These are phyloP conservation scores for Tricholoma furcatifolium DNA, from an alignment of 768 basidiomycete species.

Conservation along the genomic window DNA sequence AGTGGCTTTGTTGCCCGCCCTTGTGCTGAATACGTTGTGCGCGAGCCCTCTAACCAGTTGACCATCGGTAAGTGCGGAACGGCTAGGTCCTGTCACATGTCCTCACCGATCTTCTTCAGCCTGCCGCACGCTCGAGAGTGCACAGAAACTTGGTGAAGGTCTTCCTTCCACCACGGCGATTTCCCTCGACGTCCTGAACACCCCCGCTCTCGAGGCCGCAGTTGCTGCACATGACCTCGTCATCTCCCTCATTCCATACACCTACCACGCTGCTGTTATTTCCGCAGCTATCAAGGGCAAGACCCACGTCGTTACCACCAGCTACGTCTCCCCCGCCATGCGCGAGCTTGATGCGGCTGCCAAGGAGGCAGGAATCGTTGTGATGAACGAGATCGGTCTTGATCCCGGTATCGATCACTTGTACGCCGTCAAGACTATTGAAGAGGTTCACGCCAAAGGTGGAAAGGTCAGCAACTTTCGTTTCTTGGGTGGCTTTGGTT, in stretches of 20 bases:
- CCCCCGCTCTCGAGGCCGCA: conserved; percentile 71
- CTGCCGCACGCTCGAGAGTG: conserved; percentile 82
- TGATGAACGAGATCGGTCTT: conserved; percentile 97
- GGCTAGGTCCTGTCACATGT: not conserved
- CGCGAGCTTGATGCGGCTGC: conserved; percentile 78
- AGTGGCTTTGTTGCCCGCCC: conserved; percentile 95
- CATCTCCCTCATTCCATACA: conserved; percentile 96
- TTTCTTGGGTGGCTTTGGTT: not conserved
- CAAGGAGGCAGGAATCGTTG: conserved; percentile 86
- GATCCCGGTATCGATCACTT: conserved; percentile 95
- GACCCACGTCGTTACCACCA: conserved; percentile 94
- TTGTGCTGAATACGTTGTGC: conserved; percentile 92
- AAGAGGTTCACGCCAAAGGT: conserved; percentile 90
- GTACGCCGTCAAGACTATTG: conserved; percentile 91
- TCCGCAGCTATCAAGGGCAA: conserved; percentile 87
- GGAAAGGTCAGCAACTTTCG: conserved; percentile 66
- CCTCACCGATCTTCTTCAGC: conserved; percentile 39
- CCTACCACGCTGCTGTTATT: conserved; percentile 85
- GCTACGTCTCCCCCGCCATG: conserved; percentile 92
- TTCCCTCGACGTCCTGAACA: conserved; percentile 77
- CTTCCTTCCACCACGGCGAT: conserved; percentile 72
- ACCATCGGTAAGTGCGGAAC: conserved; percentile 64
- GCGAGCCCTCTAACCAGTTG: conserved; percentile 76
- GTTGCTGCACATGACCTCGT: conserved; percentile 90
- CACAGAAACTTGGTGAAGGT: conserved; percentile 63